phyloP scores from a whole-genome alignment of 164 flowering plant species.

The Chimonanthus salicifolius region DNA sequence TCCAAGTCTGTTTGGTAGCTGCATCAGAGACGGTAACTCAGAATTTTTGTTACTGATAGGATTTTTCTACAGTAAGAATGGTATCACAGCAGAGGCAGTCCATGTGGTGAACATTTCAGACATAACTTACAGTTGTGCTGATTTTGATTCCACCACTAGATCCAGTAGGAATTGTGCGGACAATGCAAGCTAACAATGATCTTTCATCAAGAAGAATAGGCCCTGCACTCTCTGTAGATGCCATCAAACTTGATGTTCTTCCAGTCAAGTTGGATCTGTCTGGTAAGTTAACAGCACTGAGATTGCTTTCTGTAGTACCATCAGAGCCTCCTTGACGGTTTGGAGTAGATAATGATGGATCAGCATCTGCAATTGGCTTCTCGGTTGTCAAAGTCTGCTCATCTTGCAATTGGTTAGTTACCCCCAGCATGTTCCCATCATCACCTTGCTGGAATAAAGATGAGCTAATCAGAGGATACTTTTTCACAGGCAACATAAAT shows the following conservation, averaged over 20 bases:
- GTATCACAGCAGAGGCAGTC: neutral
- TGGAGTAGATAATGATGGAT: slow-evolving; percentile 23
- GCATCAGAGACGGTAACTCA: slow-evolving; percentile 14
- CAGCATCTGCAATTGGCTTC: slow-evolving; percentile 22
- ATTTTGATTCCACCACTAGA: slow-evolving; percentile 66
- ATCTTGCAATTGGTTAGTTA: slow-evolving; percentile 16
- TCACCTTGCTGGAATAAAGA: slow-evolving; percentile 16
- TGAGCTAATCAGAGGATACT: neutral
- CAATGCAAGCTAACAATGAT: slow-evolving; percentile 71
- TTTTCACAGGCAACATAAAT: too few relatives aligned
- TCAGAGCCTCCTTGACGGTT: slow-evolving; percentile 16
- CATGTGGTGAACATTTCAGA: neutral
- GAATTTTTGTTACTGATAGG: neutral
- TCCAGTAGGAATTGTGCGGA: slow-evolving; percentile 85
- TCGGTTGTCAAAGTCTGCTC: slow-evolving; percentile 23
- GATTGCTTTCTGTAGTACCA: slow-evolving; percentile 24
- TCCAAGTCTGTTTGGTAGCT: slow-evolving; percentile 89
- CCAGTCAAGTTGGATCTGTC: slow-evolving; percentile 34
- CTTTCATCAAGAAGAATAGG: slow-evolving; percentile 64
- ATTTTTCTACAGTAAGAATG: neutral
- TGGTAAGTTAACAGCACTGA: slow-evolving; percentile 23
- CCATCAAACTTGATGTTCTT: slow-evolving; percentile 16
- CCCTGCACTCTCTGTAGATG: slow-evolving; percentile 35
- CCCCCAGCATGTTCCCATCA: slow-evolving; percentile 26
- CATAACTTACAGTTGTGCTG: slow-evolving; percentile 67